Percentiles rank a stretch among this genome's conserved stretches.
phyloP scores from a whole-genome alignment of 257 asterid species.

The Penstemon barbatus region DNA sequence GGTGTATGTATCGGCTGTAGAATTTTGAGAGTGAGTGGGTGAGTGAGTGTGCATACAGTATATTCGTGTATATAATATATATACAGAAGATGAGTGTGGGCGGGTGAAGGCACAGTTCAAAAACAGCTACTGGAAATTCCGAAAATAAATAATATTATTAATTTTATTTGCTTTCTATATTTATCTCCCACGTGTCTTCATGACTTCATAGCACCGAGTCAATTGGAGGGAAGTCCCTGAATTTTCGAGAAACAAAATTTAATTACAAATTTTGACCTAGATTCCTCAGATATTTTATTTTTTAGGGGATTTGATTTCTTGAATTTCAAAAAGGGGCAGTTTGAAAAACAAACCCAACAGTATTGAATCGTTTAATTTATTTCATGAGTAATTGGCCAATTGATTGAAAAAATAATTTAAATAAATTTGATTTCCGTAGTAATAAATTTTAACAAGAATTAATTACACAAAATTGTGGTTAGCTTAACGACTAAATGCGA shows the following conservation, averaged over 20 bases:
- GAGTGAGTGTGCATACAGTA: neutral
- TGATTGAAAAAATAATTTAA: too few species aligned
- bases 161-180: neutral
- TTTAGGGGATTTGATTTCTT: neutral
- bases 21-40: neutral
- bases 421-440: too few species aligned
- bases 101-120: neutral
- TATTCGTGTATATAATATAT: neutral
- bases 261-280: too few species aligned
- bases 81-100: neutral
- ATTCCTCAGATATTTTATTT: neutral
- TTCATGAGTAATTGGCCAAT: too few species aligned
- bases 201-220: neutral
- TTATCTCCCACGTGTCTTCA: neutral
- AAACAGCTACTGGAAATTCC: neutral
- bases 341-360: neutral
- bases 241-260: neutral
- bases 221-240: neutral
- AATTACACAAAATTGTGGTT: too few species aligned
- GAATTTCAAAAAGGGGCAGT: neutral
- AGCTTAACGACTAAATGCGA: too few species aligned
- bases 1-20: neutral
- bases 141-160: neutral
- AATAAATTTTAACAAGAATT: too few species aligned
- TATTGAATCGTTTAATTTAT: too few species aligned